A percentile compares a stretch with the other conserved stretches of the same genome.
Conservation (phyloP, 2,329 filamentous ascomycete genomes). For the Calonectria pseudoturangicola region DNA sequence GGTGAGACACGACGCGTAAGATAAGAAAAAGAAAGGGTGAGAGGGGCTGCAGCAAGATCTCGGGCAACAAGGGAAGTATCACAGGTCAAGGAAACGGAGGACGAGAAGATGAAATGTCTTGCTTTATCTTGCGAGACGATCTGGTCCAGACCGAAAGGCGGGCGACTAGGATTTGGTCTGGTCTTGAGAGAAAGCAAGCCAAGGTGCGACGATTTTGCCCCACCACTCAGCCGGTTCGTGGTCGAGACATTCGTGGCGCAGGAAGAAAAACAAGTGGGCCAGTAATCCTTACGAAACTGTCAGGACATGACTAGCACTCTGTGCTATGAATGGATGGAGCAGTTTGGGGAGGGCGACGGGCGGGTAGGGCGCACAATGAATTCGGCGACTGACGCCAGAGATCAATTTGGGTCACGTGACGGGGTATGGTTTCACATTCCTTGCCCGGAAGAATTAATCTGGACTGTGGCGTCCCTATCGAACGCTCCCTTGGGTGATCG, state of each 20-base stretch:
- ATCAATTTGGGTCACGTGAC: neutral
- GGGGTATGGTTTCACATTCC: neutral
- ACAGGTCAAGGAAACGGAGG: neutral
- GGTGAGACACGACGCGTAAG: conserved; percentile 25
- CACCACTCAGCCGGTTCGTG: conserved; percentile 40
- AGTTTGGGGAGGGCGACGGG: conserved; percentile 1
- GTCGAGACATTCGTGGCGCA: conserved; percentile 36
- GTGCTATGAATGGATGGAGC: conserved; percentile 24
- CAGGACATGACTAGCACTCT: conserved; percentile 32
- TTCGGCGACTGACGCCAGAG: conserved; percentile 24
- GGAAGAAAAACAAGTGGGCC: conserved; percentile 42
- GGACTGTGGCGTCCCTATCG: neutral
- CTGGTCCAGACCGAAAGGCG: conserved; percentile 29
- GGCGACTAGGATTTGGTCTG: conserved; percentile 35
- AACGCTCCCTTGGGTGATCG: conserved; percentile 2
- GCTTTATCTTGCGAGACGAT: conserved; percentile 32
- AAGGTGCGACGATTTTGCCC: conserved; percentile 42
- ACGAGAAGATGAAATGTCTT: conserved; percentile 9
- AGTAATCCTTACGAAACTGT: conserved; percentile 8
- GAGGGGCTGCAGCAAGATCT: neutral
- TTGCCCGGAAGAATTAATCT: neutral
- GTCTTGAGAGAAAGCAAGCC: conserved; percentile 34
- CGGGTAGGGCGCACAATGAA: conserved; percentile 14
- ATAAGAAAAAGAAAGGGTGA: conserved; percentile 14
- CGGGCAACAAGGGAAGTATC: neutral